These are phyloP conservation scores for Penicillium samsonianum DNA, from an alignment of 495 filamentous ascomycete species.

Conservation along the genomic window DNA sequence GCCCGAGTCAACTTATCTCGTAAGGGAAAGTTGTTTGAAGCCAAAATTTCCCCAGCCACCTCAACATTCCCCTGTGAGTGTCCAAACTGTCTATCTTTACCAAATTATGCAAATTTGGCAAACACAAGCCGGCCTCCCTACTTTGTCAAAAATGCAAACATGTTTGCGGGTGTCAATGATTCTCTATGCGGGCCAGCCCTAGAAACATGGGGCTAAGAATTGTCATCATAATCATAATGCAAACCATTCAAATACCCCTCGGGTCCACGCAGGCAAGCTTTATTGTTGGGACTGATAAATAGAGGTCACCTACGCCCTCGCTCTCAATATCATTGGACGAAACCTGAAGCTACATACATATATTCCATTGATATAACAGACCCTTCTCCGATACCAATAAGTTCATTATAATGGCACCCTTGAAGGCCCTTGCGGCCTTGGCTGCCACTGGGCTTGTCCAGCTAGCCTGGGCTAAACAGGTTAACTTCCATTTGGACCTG, in stretches of 20 bases:
- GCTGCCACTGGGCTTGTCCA: constrained; percentile 14
- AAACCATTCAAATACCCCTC: not conserved
- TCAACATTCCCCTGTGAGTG: constrained; percentile 1
- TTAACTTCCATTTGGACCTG: constrained; percentile 34
- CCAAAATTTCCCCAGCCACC: constrained; percentile 10
- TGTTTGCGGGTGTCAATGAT: constrained; percentile 8
- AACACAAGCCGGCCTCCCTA: not conserved
- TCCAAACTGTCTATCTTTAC: not conserved
- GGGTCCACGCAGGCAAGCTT: not conserved
- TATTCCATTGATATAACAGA: not conserved
- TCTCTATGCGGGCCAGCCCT: not conserved
- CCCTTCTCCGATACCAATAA: not conserved
- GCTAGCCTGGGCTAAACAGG: constrained; percentile 23
- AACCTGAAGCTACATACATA: not conserved
- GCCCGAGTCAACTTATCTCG: not conserved
- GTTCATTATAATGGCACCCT: constrained; percentile 11
- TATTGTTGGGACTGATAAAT: not conserved
- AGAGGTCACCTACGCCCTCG: not conserved
- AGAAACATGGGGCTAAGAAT: not conserved
- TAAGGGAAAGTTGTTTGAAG: constrained; percentile 10
- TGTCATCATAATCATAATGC: not conserved
- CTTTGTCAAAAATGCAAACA: constrained; percentile 22
- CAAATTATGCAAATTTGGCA: constrained; percentile 7
- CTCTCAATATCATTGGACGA: not conserved
- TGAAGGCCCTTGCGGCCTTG: constrained; percentile 15